Evolutionary conservation across 176 grass and related monocot genomes (phyloP), one percentile per base, ranked within the genome.

Genomic region (Alloteropsis semialata): DNA sequence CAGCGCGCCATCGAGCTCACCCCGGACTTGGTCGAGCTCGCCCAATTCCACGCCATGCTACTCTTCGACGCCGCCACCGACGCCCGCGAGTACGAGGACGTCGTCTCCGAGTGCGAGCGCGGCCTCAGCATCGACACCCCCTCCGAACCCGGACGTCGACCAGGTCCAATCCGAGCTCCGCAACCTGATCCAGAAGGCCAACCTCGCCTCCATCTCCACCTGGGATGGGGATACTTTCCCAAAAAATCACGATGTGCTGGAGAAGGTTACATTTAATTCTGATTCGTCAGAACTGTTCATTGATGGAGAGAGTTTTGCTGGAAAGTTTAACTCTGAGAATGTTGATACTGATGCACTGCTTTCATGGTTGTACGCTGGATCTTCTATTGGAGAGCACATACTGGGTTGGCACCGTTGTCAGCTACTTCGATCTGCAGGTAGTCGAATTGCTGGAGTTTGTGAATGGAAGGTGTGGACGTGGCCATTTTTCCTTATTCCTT

Each of bases 171-270:
- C n/a, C n/a, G n/a, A n/a, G n/a, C n/a, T n/a, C n/a, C n/a, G n/a
- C n/a, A n/a, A n/a, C n/a, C 81, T 97, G 59, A 78, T 88, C 75
- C 90, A 93, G 90, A 92, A 87, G 85, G 88, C 90, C 44, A 97
- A 94, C 71, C 79, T 97, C 59, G 88, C 92, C 28, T 91, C 90
- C 69, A 91, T 97, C 71, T 93, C 90, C 49, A 81, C 75, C 19
- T 92, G 95, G 95, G 86, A 89, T 70, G 75, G 18, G 46, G 87
- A 91, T 54, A 58, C 63, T 84, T 65, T 28, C 53, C 69, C 5
- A 27, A 74, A 85, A 82, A 75, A 65, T 36, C 33, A 34, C 3
- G 57, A 74, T 62, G 43, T 50, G 45, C 13, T 83, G 22, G 90
- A 94, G 59, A 85, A 73, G 66, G 73, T 98, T 59, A 82, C 64